These are phyloP conservation scores for Chlamydomonas incerta DNA, from an alignment of 139 green algal species.

Conservation along the genomic window DNA sequence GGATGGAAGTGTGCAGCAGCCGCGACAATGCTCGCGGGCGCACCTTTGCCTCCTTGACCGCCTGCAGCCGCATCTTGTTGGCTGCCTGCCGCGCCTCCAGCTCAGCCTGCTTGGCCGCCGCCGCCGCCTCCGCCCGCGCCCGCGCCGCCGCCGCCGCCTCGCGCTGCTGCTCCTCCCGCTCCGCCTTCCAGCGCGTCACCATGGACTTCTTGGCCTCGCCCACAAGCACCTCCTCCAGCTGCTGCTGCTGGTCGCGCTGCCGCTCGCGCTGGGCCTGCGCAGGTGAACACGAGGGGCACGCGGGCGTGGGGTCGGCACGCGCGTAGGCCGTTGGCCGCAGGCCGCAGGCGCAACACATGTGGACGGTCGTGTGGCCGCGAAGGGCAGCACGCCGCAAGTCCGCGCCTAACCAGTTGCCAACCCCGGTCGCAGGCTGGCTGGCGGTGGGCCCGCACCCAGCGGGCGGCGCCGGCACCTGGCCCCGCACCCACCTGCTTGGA, in stretches of 20 bases:
- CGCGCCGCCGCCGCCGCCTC: conserved; percentile 19
- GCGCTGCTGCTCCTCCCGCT: conserved; percentile 19
- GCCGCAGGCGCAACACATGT: too few relatives aligned
- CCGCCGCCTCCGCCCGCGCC: background rate
- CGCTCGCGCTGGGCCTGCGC: conserved; percentile 20
- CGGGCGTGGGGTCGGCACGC: background rate
- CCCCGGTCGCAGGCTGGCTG: too few relatives aligned
- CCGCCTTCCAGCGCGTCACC: conserved; percentile 30
- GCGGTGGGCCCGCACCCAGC: too few relatives aligned
- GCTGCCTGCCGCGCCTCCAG: conserved; percentile 34
- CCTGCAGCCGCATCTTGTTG: conserved; percentile 13
- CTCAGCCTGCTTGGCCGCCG: background rate
- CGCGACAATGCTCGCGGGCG: too few relatives aligned
- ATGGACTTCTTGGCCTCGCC: conserved; percentile 5
- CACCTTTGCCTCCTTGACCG: conserved; percentile 41
- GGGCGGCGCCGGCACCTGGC: too few relatives aligned
- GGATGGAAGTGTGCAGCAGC: too few relatives aligned
- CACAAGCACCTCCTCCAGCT: background rate
- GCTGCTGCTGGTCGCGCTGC: background rate
- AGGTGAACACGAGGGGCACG: background rate
- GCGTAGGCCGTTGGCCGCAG: too few relatives aligned
- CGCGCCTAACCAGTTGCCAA: too few relatives aligned
- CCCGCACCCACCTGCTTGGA: conserved; percentile 15
- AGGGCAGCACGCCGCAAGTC: too few relatives aligned
- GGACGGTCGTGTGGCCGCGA: too few relatives aligned